Evolutionary conservation across 1,139 yeast species (phyloP).

Genomic region (Geotrichum bryndzae): DNA sequence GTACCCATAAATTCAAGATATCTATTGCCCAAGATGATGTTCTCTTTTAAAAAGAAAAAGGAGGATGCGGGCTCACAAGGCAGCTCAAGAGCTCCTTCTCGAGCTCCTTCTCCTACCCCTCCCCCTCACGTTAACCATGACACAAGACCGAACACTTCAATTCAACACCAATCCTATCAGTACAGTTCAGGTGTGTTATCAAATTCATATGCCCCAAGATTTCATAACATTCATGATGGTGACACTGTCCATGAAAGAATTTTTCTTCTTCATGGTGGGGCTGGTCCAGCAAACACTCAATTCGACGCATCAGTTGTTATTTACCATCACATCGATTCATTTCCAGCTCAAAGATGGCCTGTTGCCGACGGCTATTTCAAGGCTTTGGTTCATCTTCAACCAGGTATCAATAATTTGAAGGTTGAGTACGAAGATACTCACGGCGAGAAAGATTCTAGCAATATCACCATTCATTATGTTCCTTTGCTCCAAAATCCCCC

Average conservation of each 20-base stretch:
- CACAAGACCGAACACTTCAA: slow-evolving; percentile 8
- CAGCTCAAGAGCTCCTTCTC: not conserved
- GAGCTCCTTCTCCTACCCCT: slow-evolving; percentile 10
- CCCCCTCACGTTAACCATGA: slow-evolving; percentile 9
- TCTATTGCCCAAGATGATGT: slow-evolving; percentile 5
- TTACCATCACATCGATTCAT: slow-evolving; percentile 44
- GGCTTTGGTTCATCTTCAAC: slow-evolving; percentile 62
- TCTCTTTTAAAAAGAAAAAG: slow-evolving; percentile 7
- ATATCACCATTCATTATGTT: slow-evolving; percentile 43
- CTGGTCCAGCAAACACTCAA: slow-evolving; percentile 27
- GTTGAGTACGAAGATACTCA: slow-evolving; percentile 26
- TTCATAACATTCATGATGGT: slow-evolving; percentile 23
- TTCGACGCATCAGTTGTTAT: slow-evolving; percentile 39
- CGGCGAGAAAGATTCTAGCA: slow-evolving; percentile 12
- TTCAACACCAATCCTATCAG: slow-evolving; percentile 6
- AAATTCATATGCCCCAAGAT: slow-evolving; percentile 22
- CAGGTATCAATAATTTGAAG: slow-evolving; percentile 43
- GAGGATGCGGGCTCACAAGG: not conserved
- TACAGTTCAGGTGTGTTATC: not conserved
- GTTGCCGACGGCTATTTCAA: slow-evolving; percentile 68
- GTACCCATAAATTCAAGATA: not conserved
- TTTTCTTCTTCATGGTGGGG: slow-evolving; percentile 32
- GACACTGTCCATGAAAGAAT: slow-evolving; percentile 32
- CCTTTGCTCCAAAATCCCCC: slow-evolving; percentile 71
- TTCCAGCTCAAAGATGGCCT: slow-evolving; percentile 69